Conservation (phyloP, 2,329 filamentous ascomycete genomes). For the Penicillium sp. region DNA sequence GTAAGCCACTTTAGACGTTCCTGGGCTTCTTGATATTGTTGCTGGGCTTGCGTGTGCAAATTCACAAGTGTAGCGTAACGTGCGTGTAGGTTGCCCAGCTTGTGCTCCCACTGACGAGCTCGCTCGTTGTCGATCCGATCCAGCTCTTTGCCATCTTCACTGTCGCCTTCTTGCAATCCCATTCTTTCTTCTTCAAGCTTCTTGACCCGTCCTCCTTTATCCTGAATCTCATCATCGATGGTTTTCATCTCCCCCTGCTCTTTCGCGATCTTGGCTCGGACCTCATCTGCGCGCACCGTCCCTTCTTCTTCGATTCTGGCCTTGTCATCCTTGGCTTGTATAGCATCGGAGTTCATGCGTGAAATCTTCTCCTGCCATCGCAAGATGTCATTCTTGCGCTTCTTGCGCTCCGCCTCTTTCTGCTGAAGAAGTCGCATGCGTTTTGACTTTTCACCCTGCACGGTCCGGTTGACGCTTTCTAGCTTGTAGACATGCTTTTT, state of each 20-base stretch:
- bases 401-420: slow-evolving; percentile 61
- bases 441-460: slow-evolving; percentile 74
- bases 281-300: slow-evolving; percentile 41
- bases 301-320: slow-evolving; percentile 42
- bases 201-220: slow-evolving; percentile 62
- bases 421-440: slow-evolving; percentile 66
- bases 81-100: slow-evolving; percentile 43
- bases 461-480: slow-evolving; percentile 76
- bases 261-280: slow-evolving; percentile 46
- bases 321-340: slow-evolving; percentile 47
- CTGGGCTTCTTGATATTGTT: slow-evolving; percentile 49
- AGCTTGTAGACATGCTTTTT: slow-evolving; percentile 77
- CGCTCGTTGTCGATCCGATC: slow-evolving; percentile 51
- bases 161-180: slow-evolving; percentile 49
- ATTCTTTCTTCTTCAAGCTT: slow-evolving; percentile 60
- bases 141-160: slow-evolving; percentile 53
- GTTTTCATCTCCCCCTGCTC: slow-evolving; percentile 53
- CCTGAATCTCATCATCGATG: slow-evolving; percentile 62
- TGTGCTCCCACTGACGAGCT: slow-evolving; percentile 49
- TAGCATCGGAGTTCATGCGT: slow-evolving; percentile 53
- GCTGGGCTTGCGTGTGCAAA: slow-evolving; percentile 44
- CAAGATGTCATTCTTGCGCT: slow-evolving; percentile 59
- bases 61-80: slow-evolving; percentile 46
- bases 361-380: slow-evolving; percentile 58
- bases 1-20: slow-evolving; percentile 47